Percentiles rank a stretch among this genome's conserved stretches.
phyloP scores from a whole-genome alignment of 2,329 filamentous ascomycete genomes.

The Trichophyton benhamiae region DNA sequence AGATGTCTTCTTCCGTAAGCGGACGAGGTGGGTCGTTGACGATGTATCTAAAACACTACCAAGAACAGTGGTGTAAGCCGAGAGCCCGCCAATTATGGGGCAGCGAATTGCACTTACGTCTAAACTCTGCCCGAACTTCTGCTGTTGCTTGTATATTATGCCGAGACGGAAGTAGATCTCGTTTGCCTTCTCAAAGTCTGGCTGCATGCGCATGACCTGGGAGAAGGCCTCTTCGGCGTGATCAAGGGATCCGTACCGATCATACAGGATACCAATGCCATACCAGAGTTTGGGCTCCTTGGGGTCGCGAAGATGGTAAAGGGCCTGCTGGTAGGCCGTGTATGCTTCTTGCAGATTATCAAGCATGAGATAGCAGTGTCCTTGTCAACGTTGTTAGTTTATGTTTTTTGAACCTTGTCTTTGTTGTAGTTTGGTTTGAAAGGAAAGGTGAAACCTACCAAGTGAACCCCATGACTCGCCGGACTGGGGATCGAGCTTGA shows the following conservation, averaged over 20 bases:
- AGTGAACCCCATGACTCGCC: slow-evolving; percentile 95
- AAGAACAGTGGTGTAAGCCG: slow-evolving; percentile 10
- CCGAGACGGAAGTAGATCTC: slow-evolving; percentile 97
- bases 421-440: no score
- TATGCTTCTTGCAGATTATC: slow-evolving; percentile 96
- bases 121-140: slow-evolving; percentile 81
- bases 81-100: not conserved
- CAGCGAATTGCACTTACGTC: slow-evolving; percentile 50
- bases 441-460: slow-evolving; percentile 50
- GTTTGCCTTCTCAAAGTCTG: slow-evolving; percentile 94
- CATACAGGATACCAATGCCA: slow-evolving; percentile 93
- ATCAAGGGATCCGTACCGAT: slow-evolving; percentile 88
- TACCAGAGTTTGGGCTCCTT: slow-evolving; percentile 99
- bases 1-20: slow-evolving; percentile 93
- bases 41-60: slow-evolving; percentile 94
- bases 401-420: not conserved
- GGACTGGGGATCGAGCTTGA: slow-evolving; percentile 78
- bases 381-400: slow-evolving; percentile 33
- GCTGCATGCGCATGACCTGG: slow-evolving; percentile 97
- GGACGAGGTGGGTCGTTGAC: slow-evolving; percentile 84
- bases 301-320: slow-evolving; percentile 84
- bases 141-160: slow-evolving; percentile 99
- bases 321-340: slow-evolving; percentile 85
- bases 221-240: slow-evolving; percentile 97
- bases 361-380: slow-evolving; percentile 99